These are phyloP conservation scores for Anthoceros angustus DNA, from an alignment of 225 moss, liverwort and hornwort species.

Conservation along the genomic window DNA sequence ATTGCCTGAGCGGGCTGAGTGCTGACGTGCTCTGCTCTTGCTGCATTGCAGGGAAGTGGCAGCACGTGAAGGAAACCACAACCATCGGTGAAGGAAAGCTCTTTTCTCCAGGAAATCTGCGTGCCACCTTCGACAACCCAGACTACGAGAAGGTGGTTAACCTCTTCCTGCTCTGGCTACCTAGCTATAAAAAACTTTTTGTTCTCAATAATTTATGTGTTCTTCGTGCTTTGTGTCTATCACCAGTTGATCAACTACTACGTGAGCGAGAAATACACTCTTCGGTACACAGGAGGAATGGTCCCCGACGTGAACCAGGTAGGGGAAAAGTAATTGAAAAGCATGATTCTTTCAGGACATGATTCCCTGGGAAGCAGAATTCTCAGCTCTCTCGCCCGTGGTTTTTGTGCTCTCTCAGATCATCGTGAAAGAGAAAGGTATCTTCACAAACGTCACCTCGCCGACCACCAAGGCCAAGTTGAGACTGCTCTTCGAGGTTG, in stretches of 20 bases:
- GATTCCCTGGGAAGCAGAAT: background rate
- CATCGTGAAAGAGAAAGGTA: constrained; percentile 84
- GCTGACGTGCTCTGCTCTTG: background rate
- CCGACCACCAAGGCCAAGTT: constrained; percentile 86
- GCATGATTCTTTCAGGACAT: background rate
- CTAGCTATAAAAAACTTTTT: background rate
- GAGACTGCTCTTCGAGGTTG: constrained; percentile 74
- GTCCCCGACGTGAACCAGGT: constrained; percentile 90
- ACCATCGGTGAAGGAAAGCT: constrained; percentile 84
- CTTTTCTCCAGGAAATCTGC: constrained; percentile 90
- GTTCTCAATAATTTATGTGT: background rate
- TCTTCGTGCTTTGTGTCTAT: background rate
- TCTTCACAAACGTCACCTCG: constrained; percentile 82
- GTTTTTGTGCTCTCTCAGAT: constrained; percentile 25
- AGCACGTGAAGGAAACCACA: constrained; percentile 89
- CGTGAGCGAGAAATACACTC: constrained; percentile 90
- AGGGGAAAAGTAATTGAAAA: background rate
- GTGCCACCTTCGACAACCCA: constrained; percentile 90
- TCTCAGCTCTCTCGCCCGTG: background rate
- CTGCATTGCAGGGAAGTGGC: constrained; percentile 51
- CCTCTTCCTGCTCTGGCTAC: background rate
- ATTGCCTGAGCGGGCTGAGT: background rate
- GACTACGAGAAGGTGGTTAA: constrained; percentile 72
- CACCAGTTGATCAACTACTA: constrained; percentile 78
- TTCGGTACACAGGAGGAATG: constrained; percentile 95